phyloP scores from a whole-genome alignment of 805 yeast species.

The Novakomyces olei region DNA sequence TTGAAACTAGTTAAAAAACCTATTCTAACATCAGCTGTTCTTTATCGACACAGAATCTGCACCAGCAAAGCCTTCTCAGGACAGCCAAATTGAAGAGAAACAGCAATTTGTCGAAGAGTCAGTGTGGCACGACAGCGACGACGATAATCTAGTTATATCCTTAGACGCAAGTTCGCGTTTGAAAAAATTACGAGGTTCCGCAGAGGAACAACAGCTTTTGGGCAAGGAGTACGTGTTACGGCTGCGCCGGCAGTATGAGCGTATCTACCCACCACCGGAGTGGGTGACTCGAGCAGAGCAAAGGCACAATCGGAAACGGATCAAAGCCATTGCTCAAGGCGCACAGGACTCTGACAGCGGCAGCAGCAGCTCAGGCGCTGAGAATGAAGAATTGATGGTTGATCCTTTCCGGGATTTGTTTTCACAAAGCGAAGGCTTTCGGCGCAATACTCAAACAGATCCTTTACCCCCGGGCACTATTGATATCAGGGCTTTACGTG shows the following conservation, averaged over 20 bases:
- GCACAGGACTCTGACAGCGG: constrained; percentile 15
- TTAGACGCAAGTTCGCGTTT: constrained; percentile 35
- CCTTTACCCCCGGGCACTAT: constrained; percentile 47
- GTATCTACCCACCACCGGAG: constrained; percentile 58
- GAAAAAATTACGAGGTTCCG: constrained; percentile 47
- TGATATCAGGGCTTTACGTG: constrained; percentile 63
- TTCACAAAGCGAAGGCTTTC: constrained; percentile 13
- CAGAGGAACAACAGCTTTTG: constrained; percentile 28
- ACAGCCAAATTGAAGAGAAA: too few relatives aligned
- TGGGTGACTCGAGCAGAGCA: constrained; percentile 37
- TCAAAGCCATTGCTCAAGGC: constrained; percentile 8
- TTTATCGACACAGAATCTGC: too few relatives aligned
- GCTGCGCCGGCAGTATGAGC: constrained; percentile 47
- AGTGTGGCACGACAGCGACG: constrained; percentile 85
- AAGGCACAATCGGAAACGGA: constrained; percentile 11
- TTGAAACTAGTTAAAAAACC: too few relatives aligned
- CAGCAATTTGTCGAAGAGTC: too few relatives aligned
- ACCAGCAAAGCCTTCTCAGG: too few relatives aligned
- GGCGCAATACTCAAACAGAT: constrained; percentile 18
- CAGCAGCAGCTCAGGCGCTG: constrained; percentile 14
- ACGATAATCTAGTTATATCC: constrained; percentile 47
- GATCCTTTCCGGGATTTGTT: constrained; percentile 17
- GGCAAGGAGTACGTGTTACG: constrained; percentile 43
- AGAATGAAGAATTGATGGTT: constrained; percentile 13
- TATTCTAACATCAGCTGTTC: too few relatives aligned